Evolutionary conservation across 345 rosid species (phyloP).

Genomic region (Microcos paniculata): DNA sequence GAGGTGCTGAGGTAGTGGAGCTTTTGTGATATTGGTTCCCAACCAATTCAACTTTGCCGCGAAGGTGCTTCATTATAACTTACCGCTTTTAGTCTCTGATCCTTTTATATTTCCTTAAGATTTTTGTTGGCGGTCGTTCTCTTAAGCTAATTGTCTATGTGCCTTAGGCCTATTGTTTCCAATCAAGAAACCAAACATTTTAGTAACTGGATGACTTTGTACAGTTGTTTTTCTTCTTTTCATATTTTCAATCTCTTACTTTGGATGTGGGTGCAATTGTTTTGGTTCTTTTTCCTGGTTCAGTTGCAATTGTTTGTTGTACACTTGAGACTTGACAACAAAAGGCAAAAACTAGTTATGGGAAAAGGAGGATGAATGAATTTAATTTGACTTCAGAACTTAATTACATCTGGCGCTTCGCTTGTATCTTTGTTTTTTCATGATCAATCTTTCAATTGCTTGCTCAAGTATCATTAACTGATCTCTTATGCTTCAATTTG

Average conservation of each 20-base stretch:
- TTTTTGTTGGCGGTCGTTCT: slow-evolving; percentile 29
- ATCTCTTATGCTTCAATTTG: background rate
- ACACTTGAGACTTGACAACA: slow-evolving; percentile 29
- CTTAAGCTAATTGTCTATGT: slow-evolving; percentile 48
- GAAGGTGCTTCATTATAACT: slow-evolving; percentile 35
- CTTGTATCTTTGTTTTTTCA: background rate
- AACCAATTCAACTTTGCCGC: slow-evolving; percentile 16
- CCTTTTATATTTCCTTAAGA: slow-evolving; percentile 12
- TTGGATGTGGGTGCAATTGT: slow-evolving; percentile 18
- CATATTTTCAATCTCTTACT: slow-evolving; percentile 25
- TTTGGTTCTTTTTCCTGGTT: slow-evolving; percentile 18
- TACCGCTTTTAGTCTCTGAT: slow-evolving; percentile 38
- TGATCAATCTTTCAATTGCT: background rate
- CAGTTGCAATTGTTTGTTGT: slow-evolving; percentile 22
- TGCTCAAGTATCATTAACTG: background rate
- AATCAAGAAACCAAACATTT: slow-evolving; percentile 37
- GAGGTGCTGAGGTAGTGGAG: slow-evolving; percentile 53
- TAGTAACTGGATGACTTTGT: slow-evolving; percentile 39
- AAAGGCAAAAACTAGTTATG: slow-evolving; percentile 21
- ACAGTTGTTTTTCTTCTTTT: slow-evolving; percentile 16
- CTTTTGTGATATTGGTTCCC: background rate
- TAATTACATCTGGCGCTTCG: background rate
- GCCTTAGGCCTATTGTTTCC: slow-evolving; percentile 42
- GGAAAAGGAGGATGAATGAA: slow-evolving; percentile 14
- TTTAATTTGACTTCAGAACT: slow-evolving; percentile 9